Evolutionary conservation across 345 rosid species (phyloP), one percentile per base, ranked within the genome.

Genomic region (Aquilaria malaccensis): DNA sequence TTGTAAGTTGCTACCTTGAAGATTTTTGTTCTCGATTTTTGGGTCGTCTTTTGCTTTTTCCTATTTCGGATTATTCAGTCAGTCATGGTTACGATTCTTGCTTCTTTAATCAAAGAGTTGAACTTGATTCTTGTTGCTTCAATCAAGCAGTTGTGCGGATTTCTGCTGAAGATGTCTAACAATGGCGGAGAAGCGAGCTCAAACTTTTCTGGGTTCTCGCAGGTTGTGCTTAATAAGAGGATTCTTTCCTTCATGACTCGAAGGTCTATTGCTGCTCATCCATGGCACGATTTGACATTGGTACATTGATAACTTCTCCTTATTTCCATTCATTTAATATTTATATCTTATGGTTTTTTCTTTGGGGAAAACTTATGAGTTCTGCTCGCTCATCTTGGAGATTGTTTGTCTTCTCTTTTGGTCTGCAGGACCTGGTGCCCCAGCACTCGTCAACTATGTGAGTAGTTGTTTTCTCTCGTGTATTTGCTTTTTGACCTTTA

Each of bases 241-340:
- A 94, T 88, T 55, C 82, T 91, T 62, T 77, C 93, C 29, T 88
- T 96, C 12, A 78, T 94, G 80, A 74, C 89, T 2, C 71, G 76
- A 43, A 76, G 93, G 81, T 81, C 93, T 22, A 68, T 83, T 52
- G 95, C 97, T 72, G 95, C 97, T 57, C 97, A 90, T 80, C 96
- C 99, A 22, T 94, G 97, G 99, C 96, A 94, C 67, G 91, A 88
- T 72, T 69, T 90, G 70, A 88, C 15, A 15, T 15, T 15, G 15
- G 15, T 15, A 88, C 71, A 88, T 90, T 58, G 99, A 96, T 88
- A 77, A 22, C 22, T 22, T 22, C 22, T 22, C 22, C 22, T 22
- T 22, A 22, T 22, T 22, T 22, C 22, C 22, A 22, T 22, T 22
- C 22, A 22, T 22, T 22, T 22, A 22, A 22, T 22, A 22, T 22